A percentile compares a stretch with the other conserved stretches of the same genome.
Conservation (phyloP, 192 early-diverging fungal genomes). For the Funneliformis geosporum region DNA sequence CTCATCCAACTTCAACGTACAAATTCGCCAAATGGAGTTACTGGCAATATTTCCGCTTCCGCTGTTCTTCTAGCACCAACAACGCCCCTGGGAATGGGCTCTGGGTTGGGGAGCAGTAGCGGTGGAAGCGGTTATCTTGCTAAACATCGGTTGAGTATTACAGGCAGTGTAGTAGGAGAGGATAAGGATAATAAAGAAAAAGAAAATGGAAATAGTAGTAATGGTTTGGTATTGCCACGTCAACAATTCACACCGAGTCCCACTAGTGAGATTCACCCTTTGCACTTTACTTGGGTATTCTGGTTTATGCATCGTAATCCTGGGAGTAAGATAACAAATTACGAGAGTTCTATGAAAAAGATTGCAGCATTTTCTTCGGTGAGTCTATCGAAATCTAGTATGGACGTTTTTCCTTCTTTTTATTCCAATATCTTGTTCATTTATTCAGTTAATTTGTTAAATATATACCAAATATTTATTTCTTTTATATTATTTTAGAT, state of each 20-base stretch:
- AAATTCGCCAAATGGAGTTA: conserved; percentile 28
- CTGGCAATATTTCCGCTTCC: conserved; percentile 11
- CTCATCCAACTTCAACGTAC: conserved; percentile 35
- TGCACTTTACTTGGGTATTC: conserved; percentile 85
- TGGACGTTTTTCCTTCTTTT: background rate
- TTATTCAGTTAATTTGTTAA: background rate
- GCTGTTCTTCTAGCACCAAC: conserved; percentile 31
- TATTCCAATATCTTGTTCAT: background rate
- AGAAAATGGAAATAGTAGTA: conserved; percentile 32
- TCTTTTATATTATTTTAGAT: conserved; percentile 43
- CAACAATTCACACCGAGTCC: conserved; percentile 34
- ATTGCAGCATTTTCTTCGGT: conserved; percentile 80
- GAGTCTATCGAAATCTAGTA: conserved; percentile 3
- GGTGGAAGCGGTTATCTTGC: conserved; percentile 17
- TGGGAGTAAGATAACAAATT: conserved; percentile 82
- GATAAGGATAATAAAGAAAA: conserved; percentile 30
- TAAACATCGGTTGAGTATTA: conserved; percentile 26
- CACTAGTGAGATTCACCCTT: conserved; percentile 57
- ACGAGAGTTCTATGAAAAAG: conserved; percentile 84
- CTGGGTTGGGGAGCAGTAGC: background rate
- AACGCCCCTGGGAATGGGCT: conserved; percentile 23
- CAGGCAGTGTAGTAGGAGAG: background rate
- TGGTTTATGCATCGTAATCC: conserved; percentile 94
- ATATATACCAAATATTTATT: background rate
- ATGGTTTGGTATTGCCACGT: conserved; percentile 28